Evolutionary conservation across 148 eudicot genomes (phyloP), one percentile per base, ranked within the genome.

Genomic region (Bassia scoparia): DNA sequence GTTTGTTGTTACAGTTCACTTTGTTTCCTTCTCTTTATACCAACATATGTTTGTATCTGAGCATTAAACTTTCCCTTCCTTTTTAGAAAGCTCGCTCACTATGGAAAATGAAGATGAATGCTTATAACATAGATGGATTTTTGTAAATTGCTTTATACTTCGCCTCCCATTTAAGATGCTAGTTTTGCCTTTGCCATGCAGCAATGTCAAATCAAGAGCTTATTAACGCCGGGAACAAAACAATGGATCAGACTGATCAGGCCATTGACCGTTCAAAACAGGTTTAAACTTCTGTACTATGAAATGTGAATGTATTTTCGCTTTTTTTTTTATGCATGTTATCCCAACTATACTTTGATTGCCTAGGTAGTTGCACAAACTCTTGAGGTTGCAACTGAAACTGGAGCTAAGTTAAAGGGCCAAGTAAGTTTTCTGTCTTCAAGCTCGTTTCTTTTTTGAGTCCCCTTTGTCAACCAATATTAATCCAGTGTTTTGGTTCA

Each of bases 191-290:
- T 58, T 68, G 50, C 72, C 26, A 20, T 79, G 71, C 75, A 96
- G 97, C 83, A 72, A 92, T 96, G 99, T 75, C 97, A 52, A 92
- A 92, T 80, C 99, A 96, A 82, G 90, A 96, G 82, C 99, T 96
- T 75, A 79, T 96, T 66, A 58, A 71, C 80, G 97, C 99, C 75
- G 97, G 99, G 38, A 80, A 65, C 31, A 84, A 80, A 76, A 86
- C 91, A 26, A 79, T 95, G 98, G 87, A 91, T 84, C 91, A 89
- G 85, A 95, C 98, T 75, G 98, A 95, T 84, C 98, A 95, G 75
- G 93, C 98, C 68, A 91, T 95, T 79, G 97, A 95, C 72, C 98
- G 96, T 60, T 95, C 98, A 55, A 95, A 91, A 84, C 87, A 88
- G 90, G 97, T 91, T 44, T 44, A n/a, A 27, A 62, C 14, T 49